phyloP scores from a whole-genome alignment of 2,329 filamentous ascomycete genomes.

The Penicillium sp. region DNA sequence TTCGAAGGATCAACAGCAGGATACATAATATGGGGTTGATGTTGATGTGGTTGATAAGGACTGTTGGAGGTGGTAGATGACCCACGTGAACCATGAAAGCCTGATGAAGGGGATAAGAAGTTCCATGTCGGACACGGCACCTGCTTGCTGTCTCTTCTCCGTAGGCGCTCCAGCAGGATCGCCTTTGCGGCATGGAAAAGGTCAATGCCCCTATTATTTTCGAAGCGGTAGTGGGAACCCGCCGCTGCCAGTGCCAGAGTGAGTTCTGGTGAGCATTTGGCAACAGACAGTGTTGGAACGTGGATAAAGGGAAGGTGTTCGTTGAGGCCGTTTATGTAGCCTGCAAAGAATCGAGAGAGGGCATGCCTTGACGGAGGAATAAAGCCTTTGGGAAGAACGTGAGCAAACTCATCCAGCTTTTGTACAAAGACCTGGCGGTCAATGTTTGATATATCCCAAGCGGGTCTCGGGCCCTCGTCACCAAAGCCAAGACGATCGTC shows the following conservation, averaged over 20 bases:
- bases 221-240: slow-evolving; percentile 55
- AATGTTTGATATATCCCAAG: slow-evolving; percentile 53
- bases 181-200: slow-evolving; percentile 63
- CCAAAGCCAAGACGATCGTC: slow-evolving; percentile 48
- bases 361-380: slow-evolving; percentile 55
- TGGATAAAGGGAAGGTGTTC: slow-evolving; percentile 59
- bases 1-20: slow-evolving; percentile 39
- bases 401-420: slow-evolving; percentile 52
- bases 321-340: slow-evolving; percentile 57
- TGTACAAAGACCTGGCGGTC: slow-evolving; percentile 51
- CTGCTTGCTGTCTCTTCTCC: slow-evolving; percentile 54
- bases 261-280: slow-evolving; percentile 53
- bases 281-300: slow-evolving; percentile 53
- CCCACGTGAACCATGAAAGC: slow-evolving; percentile 46
- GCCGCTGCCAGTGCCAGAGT: slow-evolving; percentile 58
- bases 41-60: slow-evolving; percentile 49
- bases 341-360: slow-evolving; percentile 55
- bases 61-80: slow-evolving; percentile 49
- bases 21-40: slow-evolving; percentile 31
- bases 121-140: slow-evolving; percentile 49
- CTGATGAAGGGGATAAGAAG: slow-evolving; percentile 42
- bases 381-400: slow-evolving; percentile 53
- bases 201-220: slow-evolving; percentile 58
- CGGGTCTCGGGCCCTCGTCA: slow-evolving; percentile 50
- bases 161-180: slow-evolving; percentile 58